Evolutionary conservation across 768 basidiomycete genomes (phyloP).

Genomic region (Psilocybe subaeruginosa): DNA sequence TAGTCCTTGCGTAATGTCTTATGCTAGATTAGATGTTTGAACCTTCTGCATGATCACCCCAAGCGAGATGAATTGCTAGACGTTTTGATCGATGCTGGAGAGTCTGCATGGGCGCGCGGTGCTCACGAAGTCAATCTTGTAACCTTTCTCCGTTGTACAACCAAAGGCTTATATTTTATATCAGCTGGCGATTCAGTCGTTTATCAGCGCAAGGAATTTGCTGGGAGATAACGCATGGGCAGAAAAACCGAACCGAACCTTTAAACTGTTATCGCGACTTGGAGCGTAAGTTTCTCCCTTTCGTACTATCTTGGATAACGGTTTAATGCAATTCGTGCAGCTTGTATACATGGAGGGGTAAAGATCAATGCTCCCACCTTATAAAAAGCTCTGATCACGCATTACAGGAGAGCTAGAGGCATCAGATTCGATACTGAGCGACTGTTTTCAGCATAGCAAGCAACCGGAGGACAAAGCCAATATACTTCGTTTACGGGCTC

Average conservation of each 20-base stretch:
- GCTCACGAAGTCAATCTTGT: slow-evolving; percentile 62
- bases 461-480: slow-evolving; percentile 58
- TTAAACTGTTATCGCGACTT: slow-evolving; percentile 56
- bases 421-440: slow-evolving; percentile 55
- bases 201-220: slow-evolving; percentile 59
- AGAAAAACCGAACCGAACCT: slow-evolving; percentile 48
- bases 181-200: slow-evolving; percentile 66
- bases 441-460: slow-evolving; percentile 53
- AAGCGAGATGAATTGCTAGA: slow-evolving; percentile 63
- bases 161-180: neutral
- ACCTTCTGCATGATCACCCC: slow-evolving; percentile 60
- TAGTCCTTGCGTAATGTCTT: neutral
- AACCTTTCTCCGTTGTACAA: too few species aligned
- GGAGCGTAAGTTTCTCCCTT: slow-evolving; percentile 54
- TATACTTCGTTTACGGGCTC: slow-evolving; percentile 60
- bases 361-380: neutral
- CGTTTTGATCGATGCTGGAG: slow-evolving; percentile 68
- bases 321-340: slow-evolving; percentile 29
- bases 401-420: slow-evolving; percentile 51
- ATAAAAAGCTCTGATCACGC: slow-evolving; percentile 1
- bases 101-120: slow-evolving; percentile 71
- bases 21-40: slow-evolving; percentile 50
- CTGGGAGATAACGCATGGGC: slow-evolving; percentile 58
- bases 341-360: slow-evolving; percentile 69
- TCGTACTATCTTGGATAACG: neutral